phyloP scores from a whole-genome alignment of 164 flowering plant species.

The Annona cherimola region DNA sequence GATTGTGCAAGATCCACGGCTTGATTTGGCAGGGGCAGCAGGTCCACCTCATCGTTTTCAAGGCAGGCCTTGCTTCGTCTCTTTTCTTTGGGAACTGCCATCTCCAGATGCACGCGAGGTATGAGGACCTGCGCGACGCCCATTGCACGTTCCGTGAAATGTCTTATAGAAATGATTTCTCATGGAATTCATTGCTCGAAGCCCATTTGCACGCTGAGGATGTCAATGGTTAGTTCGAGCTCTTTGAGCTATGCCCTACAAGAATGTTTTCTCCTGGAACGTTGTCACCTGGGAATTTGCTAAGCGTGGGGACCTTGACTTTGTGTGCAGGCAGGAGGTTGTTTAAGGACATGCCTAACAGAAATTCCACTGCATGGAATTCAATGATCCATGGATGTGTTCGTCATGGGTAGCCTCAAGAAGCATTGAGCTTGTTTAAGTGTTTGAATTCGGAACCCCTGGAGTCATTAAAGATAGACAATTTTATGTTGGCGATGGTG shows the following conservation, averaged over 20 bases:
- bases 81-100: constrained; percentile 48
- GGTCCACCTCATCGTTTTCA: constrained; percentile 55
- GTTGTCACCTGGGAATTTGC: constrained; percentile 42
- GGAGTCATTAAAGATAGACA: constrained; percentile 25
- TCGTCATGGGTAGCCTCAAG: constrained; percentile 2
- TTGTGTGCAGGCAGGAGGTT: constrained; percentile 41
- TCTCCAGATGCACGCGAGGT: constrained; percentile 50
- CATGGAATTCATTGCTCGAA: constrained; percentile 74
- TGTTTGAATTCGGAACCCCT: constrained; percentile 24
- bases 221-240: constrained; percentile 20
- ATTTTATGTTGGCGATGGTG: constrained; percentile 47
- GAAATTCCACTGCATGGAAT: constrained; percentile 54
- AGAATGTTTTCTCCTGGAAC: constrained; percentile 64
- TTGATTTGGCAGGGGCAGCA: constrained; percentile 40
- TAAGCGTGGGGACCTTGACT: constrained; percentile 37
- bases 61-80: constrained; percentile 46
- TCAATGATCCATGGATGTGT: constrained; percentile 62
- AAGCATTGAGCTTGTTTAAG: constrained; percentile 48
- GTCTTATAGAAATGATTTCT: constrained; percentile 51
- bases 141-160: constrained; percentile 57
- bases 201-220: constrained; percentile 43
- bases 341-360: constrained; percentile 59
- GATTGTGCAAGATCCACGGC: constrained; percentile 33
- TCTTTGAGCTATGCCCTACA: constrained; percentile 56
- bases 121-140: constrained; percentile 32